Conservation (phyloP, 768 basidiomycete genomes). For the Dioszegia hungarica region DNA sequence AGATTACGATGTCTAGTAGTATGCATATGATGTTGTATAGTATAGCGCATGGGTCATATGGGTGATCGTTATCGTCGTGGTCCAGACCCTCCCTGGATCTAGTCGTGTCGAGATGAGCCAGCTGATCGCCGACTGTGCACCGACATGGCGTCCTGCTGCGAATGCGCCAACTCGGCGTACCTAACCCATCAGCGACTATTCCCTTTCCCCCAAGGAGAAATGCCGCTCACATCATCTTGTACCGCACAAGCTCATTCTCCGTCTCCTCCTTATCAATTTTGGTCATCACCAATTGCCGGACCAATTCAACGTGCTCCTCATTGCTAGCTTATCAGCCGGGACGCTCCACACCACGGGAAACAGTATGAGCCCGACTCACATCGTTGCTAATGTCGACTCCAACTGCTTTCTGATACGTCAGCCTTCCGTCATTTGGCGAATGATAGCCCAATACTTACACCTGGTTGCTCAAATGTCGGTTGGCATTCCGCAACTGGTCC, state of each 20-base stretch:
- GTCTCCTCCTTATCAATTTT: conserved; percentile 86
- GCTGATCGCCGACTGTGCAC: conserved; percentile 44
- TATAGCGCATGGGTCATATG: neutral
- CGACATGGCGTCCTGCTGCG: conserved; percentile 66
- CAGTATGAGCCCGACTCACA: conserved; percentile 46
- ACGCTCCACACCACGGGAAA: conserved; percentile 49
- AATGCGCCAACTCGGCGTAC: conserved; percentile 72
- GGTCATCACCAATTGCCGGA: conserved; percentile 79
- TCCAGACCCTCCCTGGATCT: no score
- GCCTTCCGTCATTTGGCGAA: no score
- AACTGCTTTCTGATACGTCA: conserved; percentile 63
- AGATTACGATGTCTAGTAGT: conserved; percentile 39
- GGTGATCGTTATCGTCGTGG: no score
- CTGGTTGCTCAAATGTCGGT: conserved; percentile 68
- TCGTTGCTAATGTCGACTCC: conserved; percentile 63
- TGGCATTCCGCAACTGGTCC: conserved; percentile 73
- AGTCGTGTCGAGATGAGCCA: neutral
- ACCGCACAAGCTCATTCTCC: conserved; percentile 87
- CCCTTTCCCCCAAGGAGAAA: neutral
- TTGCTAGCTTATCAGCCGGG: conserved; percentile 30
- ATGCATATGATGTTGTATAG: conserved; percentile 1
- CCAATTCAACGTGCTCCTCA: conserved; percentile 48
- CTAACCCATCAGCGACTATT: conserved; percentile 40
- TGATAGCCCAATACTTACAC: no score
- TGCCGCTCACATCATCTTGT: conserved; percentile 73